phyloP scores from a whole-genome alignment of 2,329 filamentous ascomycete genomes.

The Didymella exigua region DNA sequence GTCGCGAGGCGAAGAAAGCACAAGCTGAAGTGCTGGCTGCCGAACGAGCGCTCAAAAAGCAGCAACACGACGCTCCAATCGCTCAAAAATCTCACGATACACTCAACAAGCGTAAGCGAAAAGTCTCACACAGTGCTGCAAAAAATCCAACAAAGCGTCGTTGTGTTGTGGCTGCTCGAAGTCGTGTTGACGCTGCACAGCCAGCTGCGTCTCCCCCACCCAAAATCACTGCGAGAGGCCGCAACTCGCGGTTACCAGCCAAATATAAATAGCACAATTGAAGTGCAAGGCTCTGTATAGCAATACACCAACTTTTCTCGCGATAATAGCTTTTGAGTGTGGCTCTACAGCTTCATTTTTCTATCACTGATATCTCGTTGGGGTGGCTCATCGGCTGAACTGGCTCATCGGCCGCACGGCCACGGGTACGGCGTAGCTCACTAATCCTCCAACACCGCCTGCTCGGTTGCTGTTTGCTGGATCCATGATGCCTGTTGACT shows the following conservation, averaged over 20 bases:
- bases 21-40: too few species aligned
- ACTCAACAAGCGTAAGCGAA: neutral
- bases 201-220: neutral
- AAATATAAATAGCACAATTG: neutral
- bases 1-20: too few species aligned
- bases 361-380: neutral
- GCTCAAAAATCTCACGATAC: neutral
- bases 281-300: neutral
- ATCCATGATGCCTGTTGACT: conserved; percentile 8
- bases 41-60: neutral
- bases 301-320: neutral
- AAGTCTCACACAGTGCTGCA: neutral
- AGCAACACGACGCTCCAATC: neutral
- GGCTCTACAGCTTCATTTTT: neutral
- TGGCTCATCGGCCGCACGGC: too few species aligned
- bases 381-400: neutral
- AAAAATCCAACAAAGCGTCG: neutral
- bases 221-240: neutral
- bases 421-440: neutral
- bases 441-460: neutral
- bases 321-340: too few species aligned
- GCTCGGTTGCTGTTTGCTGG: conserved; percentile 1
- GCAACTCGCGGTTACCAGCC: neutral
- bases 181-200: too few species aligned
- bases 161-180: neutral